These are phyloP conservation scores for Colletotrichum falcatum DNA, from an alignment of 2,329 filamentous ascomycete genomes.

Conservation along the genomic window DNA sequence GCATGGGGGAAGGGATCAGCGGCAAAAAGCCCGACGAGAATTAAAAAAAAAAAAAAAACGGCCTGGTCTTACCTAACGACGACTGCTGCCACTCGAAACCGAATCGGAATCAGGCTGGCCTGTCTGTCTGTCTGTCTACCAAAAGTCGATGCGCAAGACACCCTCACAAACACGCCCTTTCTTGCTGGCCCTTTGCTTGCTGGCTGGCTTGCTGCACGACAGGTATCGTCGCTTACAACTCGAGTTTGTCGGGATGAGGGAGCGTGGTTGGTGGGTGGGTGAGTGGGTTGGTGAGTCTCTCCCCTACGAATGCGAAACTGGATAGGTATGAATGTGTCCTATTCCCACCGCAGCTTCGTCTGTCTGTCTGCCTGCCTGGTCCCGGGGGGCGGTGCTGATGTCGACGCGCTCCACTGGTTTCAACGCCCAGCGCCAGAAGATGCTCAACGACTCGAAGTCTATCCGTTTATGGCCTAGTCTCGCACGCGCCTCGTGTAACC, in stretches of 20 bases:
- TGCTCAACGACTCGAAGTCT: constrained; percentile 15
- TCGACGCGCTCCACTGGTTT: constrained; percentile 33
- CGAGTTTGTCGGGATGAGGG: constrained; percentile 14
- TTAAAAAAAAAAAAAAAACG: not conserved
- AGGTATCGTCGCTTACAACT: constrained; percentile 21
- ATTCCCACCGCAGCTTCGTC: not conserved
- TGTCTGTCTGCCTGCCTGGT: not conserved
- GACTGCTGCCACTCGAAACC: constrained; percentile 4
- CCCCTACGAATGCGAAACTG: constrained; percentile 7
- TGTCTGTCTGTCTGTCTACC: not conserved
- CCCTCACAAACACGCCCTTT: not conserved
- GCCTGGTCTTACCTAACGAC: constrained; percentile 38
- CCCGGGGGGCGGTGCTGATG: constrained; percentile 21
- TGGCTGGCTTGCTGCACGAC: constrained; percentile 13
- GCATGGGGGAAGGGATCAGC: constrained; percentile 6
- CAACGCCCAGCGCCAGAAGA: constrained; percentile 13
- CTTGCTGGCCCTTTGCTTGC: not conserved
- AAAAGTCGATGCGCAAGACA: not conserved
- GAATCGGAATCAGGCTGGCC: constrained; percentile 19
- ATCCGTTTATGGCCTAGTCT: constrained; percentile 25
- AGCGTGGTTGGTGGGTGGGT: not conserved
- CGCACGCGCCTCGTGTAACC: not conserved
- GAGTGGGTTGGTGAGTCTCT: constrained; percentile 15
- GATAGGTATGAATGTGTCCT: not conserved
- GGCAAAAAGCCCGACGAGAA: constrained; percentile 10